A percentile compares a stretch with the other conserved stretches of the same genome.
Evolutionary conservation across 2,329 filamentous ascomycete genomes (phyloP).

Genomic region (Exophiala spinifera): DNA sequence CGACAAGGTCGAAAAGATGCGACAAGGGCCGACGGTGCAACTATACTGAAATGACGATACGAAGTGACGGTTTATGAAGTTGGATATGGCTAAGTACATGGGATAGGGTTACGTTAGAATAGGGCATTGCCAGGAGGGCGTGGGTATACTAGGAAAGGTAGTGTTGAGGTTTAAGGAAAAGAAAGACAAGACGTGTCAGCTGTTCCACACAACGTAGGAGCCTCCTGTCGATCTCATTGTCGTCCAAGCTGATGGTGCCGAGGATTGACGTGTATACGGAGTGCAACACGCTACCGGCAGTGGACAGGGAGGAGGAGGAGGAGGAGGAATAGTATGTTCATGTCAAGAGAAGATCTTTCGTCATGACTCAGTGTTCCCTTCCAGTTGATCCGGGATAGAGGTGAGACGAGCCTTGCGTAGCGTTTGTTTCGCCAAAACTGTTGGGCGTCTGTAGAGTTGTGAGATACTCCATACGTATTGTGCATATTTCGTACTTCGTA

Average conservation of each 20-base stretch:
- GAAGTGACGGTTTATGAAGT: slow-evolving; percentile 23
- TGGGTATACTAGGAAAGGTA: not conserved
- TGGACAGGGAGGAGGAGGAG: not conserved
- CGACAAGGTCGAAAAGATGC: not conserved
- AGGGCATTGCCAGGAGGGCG: not conserved
- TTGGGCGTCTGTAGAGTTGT: no score
- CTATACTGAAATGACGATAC: slow-evolving; percentile 20
- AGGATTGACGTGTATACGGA: not conserved
- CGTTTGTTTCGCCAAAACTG: no score
- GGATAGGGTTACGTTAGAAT: not conserved
- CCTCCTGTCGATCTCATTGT: not conserved
- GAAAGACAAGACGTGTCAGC: not conserved
- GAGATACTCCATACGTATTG: no score
- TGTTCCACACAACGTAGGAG: not conserved
- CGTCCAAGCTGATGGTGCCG: not conserved
- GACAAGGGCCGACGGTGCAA: not conserved
- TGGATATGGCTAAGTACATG: slow-evolving; percentile 16
- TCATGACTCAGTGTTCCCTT: no score
- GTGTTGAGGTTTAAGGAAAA: not conserved
- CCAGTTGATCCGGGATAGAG: no score
- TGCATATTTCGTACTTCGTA: no score
- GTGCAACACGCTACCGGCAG: not conserved
- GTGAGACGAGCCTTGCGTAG: no score
- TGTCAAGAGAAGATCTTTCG: not conserved
- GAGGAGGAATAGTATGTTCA: not conserved